Evolutionary conservation across 495 filamentous ascomycete genomes (phyloP), one percentile per base, ranked within the genome.

Genomic region (Aspergillus funiculosus): DNA sequence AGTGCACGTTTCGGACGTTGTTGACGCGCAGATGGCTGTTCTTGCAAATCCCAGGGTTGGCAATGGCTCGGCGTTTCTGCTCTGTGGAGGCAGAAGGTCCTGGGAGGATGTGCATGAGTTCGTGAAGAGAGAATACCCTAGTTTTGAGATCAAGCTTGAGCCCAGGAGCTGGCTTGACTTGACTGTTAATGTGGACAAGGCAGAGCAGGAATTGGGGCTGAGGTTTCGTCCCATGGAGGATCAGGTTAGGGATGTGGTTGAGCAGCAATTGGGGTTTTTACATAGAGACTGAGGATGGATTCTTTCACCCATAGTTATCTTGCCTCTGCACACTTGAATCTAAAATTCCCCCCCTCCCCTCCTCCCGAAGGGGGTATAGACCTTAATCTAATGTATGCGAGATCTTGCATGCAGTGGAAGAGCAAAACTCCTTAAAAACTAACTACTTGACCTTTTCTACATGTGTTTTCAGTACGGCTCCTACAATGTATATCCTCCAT

Each of bases 1-100:
- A 42, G 54, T 53, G 5, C 46, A 53, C 28, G 54, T 57, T 13
- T 32, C 28, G n/a, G 54, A 57, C 31, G 43, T 57, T 2, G 54
- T 46, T 2, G 46, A 53, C n/a, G 54, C 50, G 11, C 54, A 57
- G n/a, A n/a, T n/a, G n/a, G n/a, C n/a, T 14, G 47, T 57, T 6
- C 44, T 43, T 38, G 35, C 49, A n/a, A n/a, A n/a, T 13, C 32
- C 38, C 6, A 11, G 11, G 20, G 17, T 27, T 0, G 1, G 1
- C 2, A 18, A 7, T 3, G 21, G 24, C 13, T n/a, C 21, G 31
- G 32, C 34, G 14, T 36, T 36, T 27, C 22, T 38, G 31, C 19
- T 45, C n/a, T 11, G 21, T 21, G 11, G 20, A 1, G 21, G 20
- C 31, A 17, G 15, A 17, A 18, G 19, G 22, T 28, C 31, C 11